Base-by-base conservation (phyloP, 352 stramenopile genomes). In the Phytophthora pisi region DNA sequence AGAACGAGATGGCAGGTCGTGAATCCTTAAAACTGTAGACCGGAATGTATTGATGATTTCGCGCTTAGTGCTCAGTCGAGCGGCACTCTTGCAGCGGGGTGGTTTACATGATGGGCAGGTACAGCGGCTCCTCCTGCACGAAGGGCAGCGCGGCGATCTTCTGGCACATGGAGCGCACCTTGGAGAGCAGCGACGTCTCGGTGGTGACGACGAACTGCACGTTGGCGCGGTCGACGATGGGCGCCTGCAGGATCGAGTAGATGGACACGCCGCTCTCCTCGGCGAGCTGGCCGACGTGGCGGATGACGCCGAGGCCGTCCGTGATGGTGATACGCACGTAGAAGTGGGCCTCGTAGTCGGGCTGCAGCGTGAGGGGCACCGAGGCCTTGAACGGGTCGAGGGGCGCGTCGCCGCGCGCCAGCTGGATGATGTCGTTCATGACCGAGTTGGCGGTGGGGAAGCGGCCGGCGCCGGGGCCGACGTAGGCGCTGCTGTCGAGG, bases 131-230 rank as follows among this genome's bases (percentile, higher is more conserved):
- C 50, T 91, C 84, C 72, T 93, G 77, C 30, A 93, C 90, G 68
- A 97, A 97, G 15, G 86, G 78, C 28, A 97, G 75, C 59, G 84
- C 82, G 52, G 96, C 88, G 69, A 98, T 92, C 69, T 97, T 90
- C 50, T 88, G 77, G 63, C 84, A 91, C 70, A 98, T 97, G 52
- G 88, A 81, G 51, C 96, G 81, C 54, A 98, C 92, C 56, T 88
- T 82, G 45, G 89, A 94, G 58, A 98, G 68, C 46, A 88, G 73
- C 46, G 96, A 90, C 56, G 92, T 89, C 68, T 99, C 96, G 1
- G 96, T 99, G 34, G 97, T 98, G 51, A 99, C 92, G 11, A 98
- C 97, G 76, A 99, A 99, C 65, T 98, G 88, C 51, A 98, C 91
- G 72, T 98, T 97, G 63, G 91, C 80, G 43, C 82, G 86, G 77